Evolutionary conservation across 306 rosid species (phyloP), one percentile per base, ranked within the genome.

Genomic region (Vicia sativa): DNA sequence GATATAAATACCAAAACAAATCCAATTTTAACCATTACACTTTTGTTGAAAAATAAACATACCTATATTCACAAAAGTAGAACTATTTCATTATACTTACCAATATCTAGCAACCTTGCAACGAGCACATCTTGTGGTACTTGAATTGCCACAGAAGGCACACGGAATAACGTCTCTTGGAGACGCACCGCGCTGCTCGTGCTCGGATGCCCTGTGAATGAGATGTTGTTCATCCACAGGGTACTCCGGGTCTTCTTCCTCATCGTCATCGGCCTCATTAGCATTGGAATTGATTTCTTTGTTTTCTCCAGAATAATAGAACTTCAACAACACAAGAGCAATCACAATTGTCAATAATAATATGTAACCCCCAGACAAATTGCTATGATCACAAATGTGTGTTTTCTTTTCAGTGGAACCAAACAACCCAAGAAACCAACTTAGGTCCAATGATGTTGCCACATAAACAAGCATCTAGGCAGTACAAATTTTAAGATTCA

Each of bases 41-140:
- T 4, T 59, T 15, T 34, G 0, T 11, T 15, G 43, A 34, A 43
- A 61, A 38, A 5, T 11, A 38, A 28, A 53, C 31, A 25, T 6
- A 31, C 8, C n/a, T n/a, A n/a, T n/a, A n/a, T n/a, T n/a, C n/a
- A n/a, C n/a, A n/a, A n/a, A n/a, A n/a, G n/a, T n/a, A n/a, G n/a
- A n/a, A n/a, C n/a, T n/a, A n/a, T n/a, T n/a, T n/a, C 9, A 18
- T 5, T 14, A 56, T 43, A 69, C 72, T 65, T 60, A 50, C 81
- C 84, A 80, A 67, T 76, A 80, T 62, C 72, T 76, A 8, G 78
- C 84, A 37, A 41, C 45, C 61, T 80, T 80, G 73, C 84, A 80
- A n/a, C 78, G 72, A 12, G 84, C 73, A 38, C 84, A 80, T 56
- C 69, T 76, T 14, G 46, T 67, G 60, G 58, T 67, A 48, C 73